Conservation (phyloP, 495 filamentous ascomycete species). For the Halenospora varia region DNA sequence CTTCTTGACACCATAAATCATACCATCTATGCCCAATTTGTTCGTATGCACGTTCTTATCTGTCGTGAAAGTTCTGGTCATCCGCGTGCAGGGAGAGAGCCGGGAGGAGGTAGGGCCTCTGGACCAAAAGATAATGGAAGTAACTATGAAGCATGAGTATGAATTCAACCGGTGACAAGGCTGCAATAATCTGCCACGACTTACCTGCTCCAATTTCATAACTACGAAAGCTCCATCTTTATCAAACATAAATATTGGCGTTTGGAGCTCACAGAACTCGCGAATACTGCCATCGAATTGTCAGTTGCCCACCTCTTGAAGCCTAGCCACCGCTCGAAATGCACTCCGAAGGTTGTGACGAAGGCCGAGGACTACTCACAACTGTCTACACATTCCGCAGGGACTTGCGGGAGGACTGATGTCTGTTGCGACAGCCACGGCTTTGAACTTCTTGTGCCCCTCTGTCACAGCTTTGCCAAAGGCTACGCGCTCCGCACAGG, state of each 20-base stretch:
- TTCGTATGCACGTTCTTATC: background rate
- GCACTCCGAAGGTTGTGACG: background rate
- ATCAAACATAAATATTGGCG: slow-evolving; percentile 91
- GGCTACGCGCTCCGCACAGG: slow-evolving; percentile 89
- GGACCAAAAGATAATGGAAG: slow-evolving; percentile 74
- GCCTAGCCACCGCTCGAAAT: background rate
- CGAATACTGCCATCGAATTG: slow-evolving; percentile 52
- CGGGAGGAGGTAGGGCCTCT: slow-evolving; percentile 42
- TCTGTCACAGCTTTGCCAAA: slow-evolving; percentile 73
- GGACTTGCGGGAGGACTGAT: slow-evolving; percentile 65
- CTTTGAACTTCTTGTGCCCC: slow-evolving; percentile 69
- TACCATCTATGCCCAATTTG: background rate
- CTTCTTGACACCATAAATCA: background rate
- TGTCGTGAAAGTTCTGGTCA: slow-evolving; percentile 1
- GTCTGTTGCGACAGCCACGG: slow-evolving; percentile 84
- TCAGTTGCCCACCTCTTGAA: background rate
- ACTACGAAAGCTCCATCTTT: slow-evolving; percentile 62
- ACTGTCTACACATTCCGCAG: slow-evolving; percentile 68
- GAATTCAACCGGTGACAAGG: slow-evolving; percentile 57
- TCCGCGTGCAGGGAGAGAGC: slow-evolving; percentile 11
- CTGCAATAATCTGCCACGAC: slow-evolving; percentile 62
- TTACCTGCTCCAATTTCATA: slow-evolving; percentile 57
- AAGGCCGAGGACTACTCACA: slow-evolving; percentile 34
- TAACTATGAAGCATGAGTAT: slow-evolving; percentile 74
- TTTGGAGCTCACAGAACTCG: slow-evolving; percentile 65